These are phyloP conservation scores for Letharia lupina DNA, from an alignment of 495 filamentous ascomycete genomes.

Conservation along the genomic window DNA sequence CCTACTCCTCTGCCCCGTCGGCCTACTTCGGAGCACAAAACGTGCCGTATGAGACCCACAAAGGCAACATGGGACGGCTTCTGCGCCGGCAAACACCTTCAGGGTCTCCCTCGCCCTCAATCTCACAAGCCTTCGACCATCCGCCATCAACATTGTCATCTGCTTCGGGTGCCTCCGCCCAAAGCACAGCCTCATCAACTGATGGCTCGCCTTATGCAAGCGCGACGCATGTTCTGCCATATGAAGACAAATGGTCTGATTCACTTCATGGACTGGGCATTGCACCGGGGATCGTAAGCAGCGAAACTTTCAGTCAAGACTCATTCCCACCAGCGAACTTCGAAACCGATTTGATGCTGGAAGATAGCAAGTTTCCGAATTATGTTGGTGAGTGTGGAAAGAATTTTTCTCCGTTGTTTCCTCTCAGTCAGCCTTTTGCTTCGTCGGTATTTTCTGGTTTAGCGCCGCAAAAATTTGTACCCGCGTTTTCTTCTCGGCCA, in stretches of 20 bases:
- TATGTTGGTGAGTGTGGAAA: conserved; percentile 74
- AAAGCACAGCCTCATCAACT: conserved; percentile 66
- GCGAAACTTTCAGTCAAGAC: conserved; percentile 46
- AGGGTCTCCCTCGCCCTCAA: conserved; percentile 26
- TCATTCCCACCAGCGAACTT: conserved; percentile 36
- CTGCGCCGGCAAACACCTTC: conserved; percentile 19
- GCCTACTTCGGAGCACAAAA: conserved; percentile 14
- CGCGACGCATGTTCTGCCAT: conserved; percentile 48
- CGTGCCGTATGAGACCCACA: conserved; percentile 12
- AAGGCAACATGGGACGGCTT: conserved; percentile 12
- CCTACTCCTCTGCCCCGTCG: conserved; percentile 7
- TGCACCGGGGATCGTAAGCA: conserved; percentile 57
- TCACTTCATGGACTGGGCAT: conserved; percentile 54
- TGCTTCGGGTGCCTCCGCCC: conserved; percentile 62
- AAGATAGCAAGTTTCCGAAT: conserved; percentile 53
- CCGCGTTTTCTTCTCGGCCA: conserved; percentile 24
- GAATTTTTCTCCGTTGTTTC: conserved; percentile 25
- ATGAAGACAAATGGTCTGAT: conserved; percentile 52
- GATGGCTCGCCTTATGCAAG: conserved; percentile 73
- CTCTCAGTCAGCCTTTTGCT: conserved; percentile 12
- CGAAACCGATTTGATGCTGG: conserved; percentile 46
- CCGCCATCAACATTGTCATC: conserved; percentile 54
- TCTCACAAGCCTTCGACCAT: conserved; percentile 34
- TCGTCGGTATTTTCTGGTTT: conserved; percentile 30
- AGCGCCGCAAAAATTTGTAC: conserved; percentile 23